Conservation (phyloP, 768 basidiomycete genomes). For the Piloderma croceum region DNA sequence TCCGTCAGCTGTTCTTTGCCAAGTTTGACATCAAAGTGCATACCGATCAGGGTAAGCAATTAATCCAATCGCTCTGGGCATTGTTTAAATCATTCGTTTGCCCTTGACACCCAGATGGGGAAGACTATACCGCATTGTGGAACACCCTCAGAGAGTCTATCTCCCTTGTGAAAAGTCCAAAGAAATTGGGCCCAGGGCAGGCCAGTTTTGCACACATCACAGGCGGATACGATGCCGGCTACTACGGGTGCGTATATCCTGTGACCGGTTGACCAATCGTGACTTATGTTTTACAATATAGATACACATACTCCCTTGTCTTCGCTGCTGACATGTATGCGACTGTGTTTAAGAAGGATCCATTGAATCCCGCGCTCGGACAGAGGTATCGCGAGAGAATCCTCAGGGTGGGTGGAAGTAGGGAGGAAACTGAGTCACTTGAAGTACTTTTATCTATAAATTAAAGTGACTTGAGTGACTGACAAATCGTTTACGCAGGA, state of each 20-base stretch:
- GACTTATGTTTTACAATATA: too few relatives aligned
- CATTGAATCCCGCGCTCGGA: slow-evolving; percentile 64
- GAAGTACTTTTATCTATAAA: slow-evolving; percentile 40
- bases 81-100: too few relatives aligned
- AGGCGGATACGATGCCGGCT: slow-evolving; percentile 58
- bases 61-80: too few relatives aligned
- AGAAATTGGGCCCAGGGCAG: slow-evolving; percentile 61
- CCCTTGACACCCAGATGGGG: slow-evolving; percentile 46
- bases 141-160: slow-evolving; percentile 63
- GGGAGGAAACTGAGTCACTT: slow-evolving; percentile 77
- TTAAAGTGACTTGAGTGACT: too few relatives aligned
- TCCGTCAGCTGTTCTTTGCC: slow-evolving; percentile 82
- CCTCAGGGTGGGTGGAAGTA: slow-evolving; percentile 65
- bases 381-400: slow-evolving; percentile 71
- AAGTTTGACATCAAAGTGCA: slow-evolving; percentile 74
- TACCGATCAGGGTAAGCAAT: slow-evolving; percentile 51
- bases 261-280: too few relatives aligned
- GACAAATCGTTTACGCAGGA: too few relatives aligned
- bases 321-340: slow-evolving; percentile 58
- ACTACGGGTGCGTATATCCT: too few relatives aligned
- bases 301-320: slow-evolving; percentile 66
- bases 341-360: slow-evolving; percentile 78
- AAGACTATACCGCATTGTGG: slow-evolving; percentile 79
- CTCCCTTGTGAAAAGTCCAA: slow-evolving; percentile 58
- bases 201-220: slow-evolving; percentile 22